These are phyloP conservation scores for Fusarium nelsonii DNA, from an alignment of 2,329 filamentous ascomycete genomes.

Conservation along the genomic window DNA sequence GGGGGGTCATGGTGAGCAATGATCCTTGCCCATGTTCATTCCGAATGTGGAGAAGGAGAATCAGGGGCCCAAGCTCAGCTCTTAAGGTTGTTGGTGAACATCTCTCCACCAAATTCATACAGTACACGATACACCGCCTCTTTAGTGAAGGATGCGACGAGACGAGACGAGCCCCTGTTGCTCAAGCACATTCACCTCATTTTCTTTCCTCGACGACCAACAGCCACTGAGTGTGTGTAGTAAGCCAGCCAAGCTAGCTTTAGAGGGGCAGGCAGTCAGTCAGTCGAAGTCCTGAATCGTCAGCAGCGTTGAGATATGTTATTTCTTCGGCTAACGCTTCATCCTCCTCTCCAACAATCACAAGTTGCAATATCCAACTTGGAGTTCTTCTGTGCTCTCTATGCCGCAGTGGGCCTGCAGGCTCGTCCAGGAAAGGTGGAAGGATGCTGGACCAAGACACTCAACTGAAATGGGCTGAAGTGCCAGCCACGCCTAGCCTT, in stretches of 20 bases:
- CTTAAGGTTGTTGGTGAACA: slow-evolving; percentile 13
- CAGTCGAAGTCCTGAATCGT: neutral
- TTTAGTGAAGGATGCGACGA: slow-evolving; percentile 19
- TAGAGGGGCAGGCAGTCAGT: neutral
- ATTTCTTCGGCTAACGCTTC: too few relatives aligned
- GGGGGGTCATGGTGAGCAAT: slow-evolving; percentile 1
- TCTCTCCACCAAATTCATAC: slow-evolving; percentile 16
- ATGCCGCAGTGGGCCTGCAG: neutral
- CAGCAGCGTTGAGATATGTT: neutral
- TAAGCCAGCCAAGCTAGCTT: neutral
- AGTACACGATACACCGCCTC: slow-evolving; percentile 37
- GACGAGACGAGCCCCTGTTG: slow-evolving; percentile 10
- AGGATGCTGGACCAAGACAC: slow-evolving; percentile 29
- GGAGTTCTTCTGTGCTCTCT: neutral
- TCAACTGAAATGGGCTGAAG: slow-evolving; percentile 30
- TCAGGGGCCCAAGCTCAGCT: slow-evolving; percentile 24
- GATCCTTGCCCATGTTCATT: slow-evolving; percentile 16
- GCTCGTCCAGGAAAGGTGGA: slow-evolving; percentile 15
- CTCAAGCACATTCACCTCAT: neutral
- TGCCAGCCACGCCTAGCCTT: slow-evolving; percentile 17
- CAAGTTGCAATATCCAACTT: neutral
- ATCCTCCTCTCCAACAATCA: too few relatives aligned
- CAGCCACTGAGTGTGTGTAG: slow-evolving; percentile 1
- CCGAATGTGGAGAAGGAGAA: slow-evolving; percentile 29
- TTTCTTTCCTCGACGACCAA: too few relatives aligned